Evolutionary conservation across 441 rosid genomes (phyloP).

Genomic region (Brassica balearica): DNA sequence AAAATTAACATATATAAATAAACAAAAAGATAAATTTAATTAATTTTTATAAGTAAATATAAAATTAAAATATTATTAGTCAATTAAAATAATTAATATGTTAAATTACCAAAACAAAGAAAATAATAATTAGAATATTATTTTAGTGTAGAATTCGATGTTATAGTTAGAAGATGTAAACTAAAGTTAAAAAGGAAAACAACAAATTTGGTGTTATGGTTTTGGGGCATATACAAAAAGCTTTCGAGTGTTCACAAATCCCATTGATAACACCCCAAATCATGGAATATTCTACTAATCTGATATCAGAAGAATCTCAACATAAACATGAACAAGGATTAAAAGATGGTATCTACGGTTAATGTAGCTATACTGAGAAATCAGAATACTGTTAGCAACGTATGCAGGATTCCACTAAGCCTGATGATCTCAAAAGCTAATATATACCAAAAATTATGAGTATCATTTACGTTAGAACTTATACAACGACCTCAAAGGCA

Average conservation of each 20-base stretch:
- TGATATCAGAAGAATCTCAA: not conserved
- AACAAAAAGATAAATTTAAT: too few relatives aligned
- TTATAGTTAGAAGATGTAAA: too few relatives aligned
- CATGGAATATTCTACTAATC: not conserved
- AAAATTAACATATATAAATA: too few relatives aligned
- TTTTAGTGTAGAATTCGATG: too few relatives aligned
- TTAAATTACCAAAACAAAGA: too few relatives aligned
- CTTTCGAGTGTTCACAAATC: not conserved
- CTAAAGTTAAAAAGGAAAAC: too few relatives aligned
- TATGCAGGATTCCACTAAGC: not conserved
- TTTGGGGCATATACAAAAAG: not conserved
- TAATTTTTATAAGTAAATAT: too few relatives aligned
- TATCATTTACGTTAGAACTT: conserved; percentile 29
- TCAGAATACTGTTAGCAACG: not conserved
- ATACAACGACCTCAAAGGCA: conserved; percentile 71
- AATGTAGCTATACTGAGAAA: not conserved
- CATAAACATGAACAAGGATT: not conserved
- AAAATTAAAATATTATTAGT: too few relatives aligned
- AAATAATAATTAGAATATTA: too few relatives aligned
- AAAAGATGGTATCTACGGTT: not conserved
- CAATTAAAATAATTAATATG: too few relatives aligned
- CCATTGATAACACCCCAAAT: not conserved
- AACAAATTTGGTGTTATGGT: too few relatives aligned
- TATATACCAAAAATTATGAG: not conserved
- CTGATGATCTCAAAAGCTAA: conserved; percentile 4